A percentile compares a stretch with the other conserved stretches of the same genome.
Evolutionary conservation across 768 basidiomycete genomes (phyloP).

Genomic region (Lactarius quietus): DNA sequence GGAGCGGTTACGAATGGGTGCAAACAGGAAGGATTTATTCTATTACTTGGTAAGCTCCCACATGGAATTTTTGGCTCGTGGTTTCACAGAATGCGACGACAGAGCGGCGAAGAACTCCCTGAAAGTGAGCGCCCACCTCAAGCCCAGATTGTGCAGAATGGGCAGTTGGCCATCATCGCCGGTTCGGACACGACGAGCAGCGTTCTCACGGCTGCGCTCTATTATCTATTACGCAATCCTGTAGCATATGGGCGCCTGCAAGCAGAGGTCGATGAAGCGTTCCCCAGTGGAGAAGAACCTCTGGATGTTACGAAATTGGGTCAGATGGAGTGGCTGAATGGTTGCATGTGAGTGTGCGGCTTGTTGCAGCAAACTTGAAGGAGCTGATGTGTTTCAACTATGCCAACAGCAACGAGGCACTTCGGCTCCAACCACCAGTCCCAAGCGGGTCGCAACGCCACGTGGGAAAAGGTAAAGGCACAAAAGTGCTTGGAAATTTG

Average conservation of each 20-base stretch:
- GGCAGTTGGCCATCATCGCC: not conserved
- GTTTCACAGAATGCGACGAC: not conserved
- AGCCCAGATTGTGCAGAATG: not conserved
- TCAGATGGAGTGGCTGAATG: constrained; percentile 8
- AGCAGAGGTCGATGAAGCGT: not conserved
- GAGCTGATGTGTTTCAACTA: no score
- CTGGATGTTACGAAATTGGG: not conserved
- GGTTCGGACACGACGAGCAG: not conserved
- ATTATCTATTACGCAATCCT: not conserved
- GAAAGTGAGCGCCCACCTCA: not conserved
- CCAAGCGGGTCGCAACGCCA: not conserved
- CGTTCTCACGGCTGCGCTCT: not conserved
- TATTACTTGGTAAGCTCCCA: constrained; percentile 35
- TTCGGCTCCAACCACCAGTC: not conserved
- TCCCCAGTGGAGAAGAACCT: constrained; percentile 3
- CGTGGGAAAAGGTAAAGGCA: not conserved
- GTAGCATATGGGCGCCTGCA: not conserved
- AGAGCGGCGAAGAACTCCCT: constrained; percentile 6
- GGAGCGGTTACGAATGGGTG: constrained; percentile 1
- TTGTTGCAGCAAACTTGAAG: no score
- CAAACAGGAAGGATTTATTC: constrained; percentile 35
- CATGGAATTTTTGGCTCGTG: not conserved
- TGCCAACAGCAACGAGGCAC: not conserved
- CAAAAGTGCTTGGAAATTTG: not conserved
- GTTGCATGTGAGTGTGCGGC: constrained; percentile 5